Conservation (phyloP, 805 yeast genomes). For the Diddensiella santjacobensis region DNA sequence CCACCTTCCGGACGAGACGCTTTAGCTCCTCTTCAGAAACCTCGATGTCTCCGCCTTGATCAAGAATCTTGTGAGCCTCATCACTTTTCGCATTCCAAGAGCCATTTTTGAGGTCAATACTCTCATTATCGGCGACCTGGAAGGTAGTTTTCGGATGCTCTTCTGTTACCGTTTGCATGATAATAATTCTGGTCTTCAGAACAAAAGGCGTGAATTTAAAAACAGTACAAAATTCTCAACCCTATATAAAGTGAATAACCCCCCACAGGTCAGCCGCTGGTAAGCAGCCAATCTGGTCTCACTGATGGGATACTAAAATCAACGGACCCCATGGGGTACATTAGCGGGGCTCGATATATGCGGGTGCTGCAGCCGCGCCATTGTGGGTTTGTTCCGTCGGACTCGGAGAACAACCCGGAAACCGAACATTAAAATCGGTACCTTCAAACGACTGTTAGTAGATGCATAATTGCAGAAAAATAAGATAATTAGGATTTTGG, state of each 20-base stretch:
- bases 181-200: too few species aligned
- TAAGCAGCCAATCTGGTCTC: neutral
- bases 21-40: slow-evolving; percentile 6
- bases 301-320: neutral
- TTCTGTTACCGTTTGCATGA: neutral
- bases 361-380: too few species aligned
- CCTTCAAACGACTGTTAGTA: too few species aligned
- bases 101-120: neutral
- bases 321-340: too few species aligned
- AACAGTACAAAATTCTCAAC: too few species aligned
- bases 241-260: neutral
- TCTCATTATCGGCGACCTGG: slow-evolving; percentile 1
- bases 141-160: neutral
- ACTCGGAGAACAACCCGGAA: too few species aligned
- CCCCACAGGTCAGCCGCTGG: neutral
- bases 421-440: too few species aligned
- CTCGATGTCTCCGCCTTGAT: slow-evolving; percentile 1
- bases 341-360: too few species aligned
- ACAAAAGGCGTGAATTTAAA: too few species aligned
- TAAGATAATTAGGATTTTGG: too few species aligned
- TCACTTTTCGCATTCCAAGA: neutral
- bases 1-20: slow-evolving; percentile 14
- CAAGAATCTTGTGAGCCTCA: slow-evolving; percentile 5
- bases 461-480: too few species aligned
- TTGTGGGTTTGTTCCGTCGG: too few species aligned